Evolutionary conservation across 2,329 filamentous ascomycete genomes (phyloP).

Genomic region (Hypoxylon sp.): DNA sequence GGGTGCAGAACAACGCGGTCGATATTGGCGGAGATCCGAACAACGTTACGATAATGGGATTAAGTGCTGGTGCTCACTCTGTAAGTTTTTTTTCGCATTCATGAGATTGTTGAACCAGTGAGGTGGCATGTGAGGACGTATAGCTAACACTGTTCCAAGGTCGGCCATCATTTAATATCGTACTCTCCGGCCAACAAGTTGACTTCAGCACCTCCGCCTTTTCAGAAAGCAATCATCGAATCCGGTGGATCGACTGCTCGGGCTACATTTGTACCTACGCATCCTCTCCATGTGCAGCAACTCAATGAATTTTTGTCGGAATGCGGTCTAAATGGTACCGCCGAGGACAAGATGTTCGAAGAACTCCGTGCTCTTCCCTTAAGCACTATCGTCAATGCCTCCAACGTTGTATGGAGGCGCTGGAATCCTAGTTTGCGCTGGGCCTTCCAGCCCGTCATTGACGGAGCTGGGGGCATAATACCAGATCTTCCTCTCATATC

Average conservation of each 20-base stretch:
- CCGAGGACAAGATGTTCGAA: slow-evolving; percentile 64
- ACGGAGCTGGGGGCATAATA: slow-evolving; percentile 67
- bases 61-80: slow-evolving; percentile 73
- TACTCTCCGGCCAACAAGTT: slow-evolving; percentile 56
- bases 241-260: slow-evolving; percentile 69
- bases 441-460: slow-evolving; percentile 79
- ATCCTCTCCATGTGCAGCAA: slow-evolving; percentile 70
- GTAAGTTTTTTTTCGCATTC: slow-evolving; percentile 53
- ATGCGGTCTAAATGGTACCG: slow-evolving; percentile 62
- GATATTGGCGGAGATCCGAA: slow-evolving; percentile 71
- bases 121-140: too few relatives aligned
- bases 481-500: slow-evolving; percentile 68
- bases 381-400: slow-evolving; percentile 57
- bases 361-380: slow-evolving; percentile 62
- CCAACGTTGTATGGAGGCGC: slow-evolving; percentile 58
- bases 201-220: slow-evolving; percentile 56
- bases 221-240: slow-evolving; percentile 68
- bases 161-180: slow-evolving; percentile 74
- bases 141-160: slow-evolving; percentile 32
- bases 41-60: slow-evolving; percentile 72
- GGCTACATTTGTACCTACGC: slow-evolving; percentile 64
- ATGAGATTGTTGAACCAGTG: not conserved
- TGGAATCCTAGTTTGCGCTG: slow-evolving; percentile 63
- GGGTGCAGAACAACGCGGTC: slow-evolving; percentile 71
- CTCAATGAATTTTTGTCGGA: slow-evolving; percentile 67